Evolutionary conservation across 805 yeast genomes (phyloP).

Genomic region (Myxozyma vanderwaltii): DNA sequence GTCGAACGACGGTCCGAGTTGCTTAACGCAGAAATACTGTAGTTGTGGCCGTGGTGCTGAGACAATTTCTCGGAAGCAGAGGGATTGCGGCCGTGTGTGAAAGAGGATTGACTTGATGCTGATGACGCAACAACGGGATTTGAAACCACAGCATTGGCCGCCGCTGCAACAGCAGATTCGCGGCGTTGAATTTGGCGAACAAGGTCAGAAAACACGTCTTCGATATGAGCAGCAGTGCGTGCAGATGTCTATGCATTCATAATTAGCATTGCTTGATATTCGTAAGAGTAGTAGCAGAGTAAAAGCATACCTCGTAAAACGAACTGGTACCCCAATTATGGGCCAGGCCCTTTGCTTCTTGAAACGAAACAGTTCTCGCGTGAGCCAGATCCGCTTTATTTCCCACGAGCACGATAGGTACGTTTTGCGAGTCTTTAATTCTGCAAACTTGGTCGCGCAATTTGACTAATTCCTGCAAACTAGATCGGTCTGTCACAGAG

Average conservation of each 20-base stretch:
- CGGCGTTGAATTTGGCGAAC: constrained; percentile 78
- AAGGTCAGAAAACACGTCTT: constrained; percentile 28
- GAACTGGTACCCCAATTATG: constrained; percentile 27
- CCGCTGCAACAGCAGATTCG: constrained; percentile 46
- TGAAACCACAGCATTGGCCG: background rate
- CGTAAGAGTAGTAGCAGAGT: background rate
- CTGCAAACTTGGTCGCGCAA: constrained; percentile 83
- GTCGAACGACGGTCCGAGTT: constrained; percentile 4
- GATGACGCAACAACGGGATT: background rate
- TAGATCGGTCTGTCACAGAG: constrained; percentile 73
- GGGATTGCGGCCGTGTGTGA: background rate
- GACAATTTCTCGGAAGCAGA: constrained; percentile 16
- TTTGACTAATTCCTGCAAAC: constrained; percentile 76
- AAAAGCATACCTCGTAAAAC: constrained; percentile 24
- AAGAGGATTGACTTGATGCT: constrained; percentile 3
- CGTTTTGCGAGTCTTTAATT: constrained; percentile 66
- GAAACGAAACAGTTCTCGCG: constrained; percentile 29
- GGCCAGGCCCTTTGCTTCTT: constrained; percentile 26
- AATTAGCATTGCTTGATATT: background rate
- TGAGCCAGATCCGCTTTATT: constrained; percentile 71
- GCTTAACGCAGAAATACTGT: constrained; percentile 3
- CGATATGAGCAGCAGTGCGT: constrained; percentile 22
- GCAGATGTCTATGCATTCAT: constrained; percentile 24
- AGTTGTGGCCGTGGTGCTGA: constrained; percentile 4
- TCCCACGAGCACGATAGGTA: constrained; percentile 90